Percentiles rank a stretch among this genome's conserved stretches.
These are phyloP conservation scores for Kwoniella heveanensis DNA, from an alignment of 768 basidiomycete species.

Conservation along the genomic window DNA sequence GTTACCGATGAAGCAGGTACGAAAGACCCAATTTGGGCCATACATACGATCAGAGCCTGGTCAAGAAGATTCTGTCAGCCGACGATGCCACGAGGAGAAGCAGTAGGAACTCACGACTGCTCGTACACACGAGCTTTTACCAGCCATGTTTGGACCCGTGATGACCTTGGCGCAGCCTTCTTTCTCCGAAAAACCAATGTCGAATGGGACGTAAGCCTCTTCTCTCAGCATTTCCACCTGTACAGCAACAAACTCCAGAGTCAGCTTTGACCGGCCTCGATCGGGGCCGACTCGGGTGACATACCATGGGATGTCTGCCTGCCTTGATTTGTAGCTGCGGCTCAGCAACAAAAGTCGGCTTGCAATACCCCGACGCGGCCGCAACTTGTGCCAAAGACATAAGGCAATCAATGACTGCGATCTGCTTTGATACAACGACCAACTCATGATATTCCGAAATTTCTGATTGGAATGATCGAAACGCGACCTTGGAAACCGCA, in stretches of 20 bases:
- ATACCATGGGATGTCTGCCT: constrained; percentile 87
- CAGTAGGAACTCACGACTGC: constrained; percentile 61
- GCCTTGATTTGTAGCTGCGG: constrained; percentile 71
- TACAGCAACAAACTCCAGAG: neutral
- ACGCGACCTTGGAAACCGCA: constrained; percentile 63
- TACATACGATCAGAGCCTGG: constrained; percentile 51
- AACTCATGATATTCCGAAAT: constrained; percentile 72
- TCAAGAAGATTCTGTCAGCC: neutral
- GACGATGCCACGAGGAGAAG: constrained; percentile 52
- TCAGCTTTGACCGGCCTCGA: too few species aligned
- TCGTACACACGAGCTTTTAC: constrained; percentile 78
- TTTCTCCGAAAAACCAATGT: constrained; percentile 66
- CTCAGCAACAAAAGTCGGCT: constrained; percentile 69
- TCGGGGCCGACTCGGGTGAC: too few species aligned
- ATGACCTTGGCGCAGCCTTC: constrained; percentile 53
- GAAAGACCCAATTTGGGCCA: constrained; percentile 87
- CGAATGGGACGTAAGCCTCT: constrained; percentile 85
- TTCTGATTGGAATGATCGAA: constrained; percentile 68
- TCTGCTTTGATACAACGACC: constrained; percentile 72
- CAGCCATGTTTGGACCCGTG: constrained; percentile 60
- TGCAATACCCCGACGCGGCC: constrained; percentile 71
- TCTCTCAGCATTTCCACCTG: constrained; percentile 69
- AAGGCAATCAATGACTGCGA: constrained; percentile 81
- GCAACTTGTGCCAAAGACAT: constrained; percentile 80
- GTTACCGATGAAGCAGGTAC: constrained; percentile 78